phyloP scores from a whole-genome alignment of 768 basidiomycete species.

The Jaapia argillacea region DNA sequence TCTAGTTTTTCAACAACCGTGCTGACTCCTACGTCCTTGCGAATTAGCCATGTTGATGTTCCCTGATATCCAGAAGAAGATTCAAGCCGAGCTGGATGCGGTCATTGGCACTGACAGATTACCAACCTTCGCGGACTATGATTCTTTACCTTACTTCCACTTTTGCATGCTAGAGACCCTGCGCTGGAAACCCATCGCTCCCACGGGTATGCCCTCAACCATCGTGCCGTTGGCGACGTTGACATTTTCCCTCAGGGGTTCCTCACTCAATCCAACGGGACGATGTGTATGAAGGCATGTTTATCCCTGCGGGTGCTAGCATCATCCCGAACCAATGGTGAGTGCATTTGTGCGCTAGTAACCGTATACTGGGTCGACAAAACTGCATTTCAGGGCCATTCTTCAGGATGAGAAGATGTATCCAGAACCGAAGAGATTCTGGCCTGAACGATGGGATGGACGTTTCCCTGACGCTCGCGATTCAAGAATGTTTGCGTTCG shows the following conservation, averaged over 20 bases:
- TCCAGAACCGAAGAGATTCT: slow-evolving; percentile 1
- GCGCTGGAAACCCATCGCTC: neutral
- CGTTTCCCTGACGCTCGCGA: too few relatives aligned
- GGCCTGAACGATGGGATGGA: neutral
- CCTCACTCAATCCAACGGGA: slow-evolving; percentile 29
- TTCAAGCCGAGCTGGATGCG: neutral
- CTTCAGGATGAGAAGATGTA: neutral
- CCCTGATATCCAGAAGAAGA: neutral
- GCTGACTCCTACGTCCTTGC: slow-evolving; percentile 1
- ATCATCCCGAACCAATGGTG: slow-evolving; percentile 32
- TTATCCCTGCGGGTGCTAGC: slow-evolving; percentile 29
- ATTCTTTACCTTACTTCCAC: neutral
- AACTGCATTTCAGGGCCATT: slow-evolving; percentile 2
- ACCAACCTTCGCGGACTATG: neutral
- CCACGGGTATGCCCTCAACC: slow-evolving; percentile 8
- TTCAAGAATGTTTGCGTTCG: too few relatives aligned
- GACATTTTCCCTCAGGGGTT: too few relatives aligned
- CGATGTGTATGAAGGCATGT: slow-evolving; percentile 29
- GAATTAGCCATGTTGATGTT: neutral
- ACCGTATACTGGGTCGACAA: too few relatives aligned
- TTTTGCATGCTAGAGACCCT: neutral
- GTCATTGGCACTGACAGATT: neutral
- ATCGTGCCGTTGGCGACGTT: too few relatives aligned
- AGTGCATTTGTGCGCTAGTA: too few relatives aligned
- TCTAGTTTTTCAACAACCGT: neutral